A percentile compares a stretch with the other conserved stretches of the same genome.
phyloP scores from a whole-genome alignment of 495 filamentous ascomycete genomes.

The Arthonia radiata region DNA sequence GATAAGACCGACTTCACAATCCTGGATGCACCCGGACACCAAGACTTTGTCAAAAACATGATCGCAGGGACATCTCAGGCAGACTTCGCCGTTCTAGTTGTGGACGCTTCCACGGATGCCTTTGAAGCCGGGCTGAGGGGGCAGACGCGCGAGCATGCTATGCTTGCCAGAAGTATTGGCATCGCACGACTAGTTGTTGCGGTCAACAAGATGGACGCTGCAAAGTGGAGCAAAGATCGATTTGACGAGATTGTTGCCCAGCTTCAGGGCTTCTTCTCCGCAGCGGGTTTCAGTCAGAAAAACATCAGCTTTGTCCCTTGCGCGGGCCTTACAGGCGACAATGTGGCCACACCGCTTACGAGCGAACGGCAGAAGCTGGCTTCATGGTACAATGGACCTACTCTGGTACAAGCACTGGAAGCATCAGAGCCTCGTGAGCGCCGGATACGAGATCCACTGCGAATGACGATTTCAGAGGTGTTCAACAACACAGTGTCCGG shows the following conservation, averaged over 20 bases:
- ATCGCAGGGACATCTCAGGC: constrained; percentile 90
- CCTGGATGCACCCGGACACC: constrained; percentile 79
- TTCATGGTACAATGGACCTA: constrained; percentile 57
- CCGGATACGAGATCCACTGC: constrained; percentile 52
- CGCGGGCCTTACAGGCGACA: constrained; percentile 70
- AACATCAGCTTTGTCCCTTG: constrained; percentile 72
- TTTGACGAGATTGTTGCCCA: constrained; percentile 73
- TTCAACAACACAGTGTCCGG: constrained; percentile 55
- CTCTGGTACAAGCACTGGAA: constrained; percentile 64
- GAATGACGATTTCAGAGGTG: constrained; percentile 61
- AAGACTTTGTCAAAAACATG: constrained; percentile 96
- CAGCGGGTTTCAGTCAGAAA: constrained; percentile 54
- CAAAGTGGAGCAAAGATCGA: constrained; percentile 52
- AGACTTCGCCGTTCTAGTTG: constrained; percentile 85
- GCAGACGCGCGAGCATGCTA: constrained; percentile 80
- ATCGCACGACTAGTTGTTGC: constrained; percentile 70
- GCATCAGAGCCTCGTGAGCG: constrained; percentile 44
- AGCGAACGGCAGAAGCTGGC: no score
- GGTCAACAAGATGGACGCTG: constrained; percentile 81
- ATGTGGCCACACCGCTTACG: constrained; percentile 34
- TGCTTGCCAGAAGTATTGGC: constrained; percentile 78
- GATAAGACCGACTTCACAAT: constrained; percentile 73
- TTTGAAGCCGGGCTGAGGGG: constrained; percentile 86
- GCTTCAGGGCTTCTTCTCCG: constrained; percentile 53
- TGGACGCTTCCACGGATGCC: constrained; percentile 66